phyloP scores from a whole-genome alignment of 306 rosid species.

The Cucurbita moschata region DNA sequence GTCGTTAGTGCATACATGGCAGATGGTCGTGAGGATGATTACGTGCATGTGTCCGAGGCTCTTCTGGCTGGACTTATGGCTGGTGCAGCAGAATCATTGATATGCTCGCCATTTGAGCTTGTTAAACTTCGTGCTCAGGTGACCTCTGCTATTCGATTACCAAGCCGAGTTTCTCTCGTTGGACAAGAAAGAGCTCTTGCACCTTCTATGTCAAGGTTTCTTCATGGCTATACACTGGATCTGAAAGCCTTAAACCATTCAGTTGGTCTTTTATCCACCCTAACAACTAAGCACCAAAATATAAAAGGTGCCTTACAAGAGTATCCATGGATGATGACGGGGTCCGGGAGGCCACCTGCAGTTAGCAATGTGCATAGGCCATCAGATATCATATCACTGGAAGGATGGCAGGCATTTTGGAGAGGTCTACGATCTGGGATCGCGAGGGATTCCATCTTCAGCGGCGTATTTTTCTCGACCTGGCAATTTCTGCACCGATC shows the following conservation, averaged over 20 bases:
- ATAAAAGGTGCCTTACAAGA: slow-evolving; percentile 44
- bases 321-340: slow-evolving; percentile 93
- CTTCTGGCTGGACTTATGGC: slow-evolving; percentile 63
- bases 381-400: slow-evolving; percentile 50
- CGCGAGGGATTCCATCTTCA: slow-evolving; percentile 69
- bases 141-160: slow-evolving; percentile 38
- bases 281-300: slow-evolving; percentile 51
- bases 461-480: slow-evolving; percentile 69
- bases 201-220: slow-evolving; percentile 44
- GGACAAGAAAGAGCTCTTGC: slow-evolving; percentile 30
- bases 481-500: slow-evolving; percentile 80
- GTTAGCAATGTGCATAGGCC: slow-evolving; percentile 45
- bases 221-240: slow-evolving; percentile 55
- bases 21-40: slow-evolving; percentile 75
- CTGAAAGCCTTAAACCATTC: slow-evolving; percentile 43
- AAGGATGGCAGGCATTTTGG: slow-evolving; percentile 80
- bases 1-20: slow-evolving; percentile 13
- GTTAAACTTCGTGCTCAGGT: slow-evolving; percentile 78
- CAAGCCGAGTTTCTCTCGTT: slow-evolving; percentile 24
- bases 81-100: slow-evolving; percentile 54
- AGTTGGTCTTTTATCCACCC: slow-evolving; percentile 56
- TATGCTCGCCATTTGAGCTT: slow-evolving; percentile 78
- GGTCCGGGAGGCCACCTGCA: slow-evolving; percentile 74
- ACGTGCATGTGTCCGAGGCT: slow-evolving; percentile 51
- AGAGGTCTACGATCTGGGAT: slow-evolving; percentile 74